A percentile compares a stretch with the other conserved stretches of the same genome.
phyloP scores from a whole-genome alignment of 345 rosid genomes.

The Linum usitatissimum region DNA sequence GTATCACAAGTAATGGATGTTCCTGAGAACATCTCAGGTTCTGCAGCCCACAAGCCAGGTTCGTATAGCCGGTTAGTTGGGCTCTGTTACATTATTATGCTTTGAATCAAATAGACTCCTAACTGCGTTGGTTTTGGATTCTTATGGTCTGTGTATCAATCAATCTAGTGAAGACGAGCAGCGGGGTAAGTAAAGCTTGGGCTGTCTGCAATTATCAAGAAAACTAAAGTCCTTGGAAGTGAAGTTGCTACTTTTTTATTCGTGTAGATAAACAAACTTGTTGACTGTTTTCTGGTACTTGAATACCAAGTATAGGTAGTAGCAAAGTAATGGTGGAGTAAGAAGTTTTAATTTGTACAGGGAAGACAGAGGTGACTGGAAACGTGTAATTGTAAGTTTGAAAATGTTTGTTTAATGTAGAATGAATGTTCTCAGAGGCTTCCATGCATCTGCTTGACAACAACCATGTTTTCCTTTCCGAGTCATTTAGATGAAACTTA shows the following conservation, averaged over 20 bases:
- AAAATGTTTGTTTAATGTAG: background rate
- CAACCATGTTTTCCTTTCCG: too few relatives aligned
- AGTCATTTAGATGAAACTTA: too few relatives aligned
- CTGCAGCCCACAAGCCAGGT: conserved; percentile 27
- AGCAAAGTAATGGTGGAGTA: background rate
- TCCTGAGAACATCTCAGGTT: conserved; percentile 15
- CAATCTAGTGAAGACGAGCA: background rate
- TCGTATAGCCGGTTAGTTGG: conserved; percentile 7
- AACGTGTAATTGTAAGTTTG: background rate
- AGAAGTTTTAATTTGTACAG: background rate
- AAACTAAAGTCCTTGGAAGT: background rate
- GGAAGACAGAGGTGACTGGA: background rate
- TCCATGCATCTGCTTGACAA: too few relatives aligned
- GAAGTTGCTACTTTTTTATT: background rate
- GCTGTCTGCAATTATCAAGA: conserved; percentile 8
- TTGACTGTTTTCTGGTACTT: background rate
- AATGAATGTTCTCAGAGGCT: background rate
- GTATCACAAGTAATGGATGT: conserved; percentile 8
- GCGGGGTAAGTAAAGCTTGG: conserved; percentile 3
- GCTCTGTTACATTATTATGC: too few relatives aligned
- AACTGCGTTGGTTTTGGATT: background rate
- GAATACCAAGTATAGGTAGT: background rate
- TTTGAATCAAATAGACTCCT: too few relatives aligned
- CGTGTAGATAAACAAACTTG: background rate
- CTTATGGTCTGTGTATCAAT: background rate